Evolutionary conservation across 2,329 filamentous ascomycete genomes (phyloP).

Genomic region (Exophiala sp.): DNA sequence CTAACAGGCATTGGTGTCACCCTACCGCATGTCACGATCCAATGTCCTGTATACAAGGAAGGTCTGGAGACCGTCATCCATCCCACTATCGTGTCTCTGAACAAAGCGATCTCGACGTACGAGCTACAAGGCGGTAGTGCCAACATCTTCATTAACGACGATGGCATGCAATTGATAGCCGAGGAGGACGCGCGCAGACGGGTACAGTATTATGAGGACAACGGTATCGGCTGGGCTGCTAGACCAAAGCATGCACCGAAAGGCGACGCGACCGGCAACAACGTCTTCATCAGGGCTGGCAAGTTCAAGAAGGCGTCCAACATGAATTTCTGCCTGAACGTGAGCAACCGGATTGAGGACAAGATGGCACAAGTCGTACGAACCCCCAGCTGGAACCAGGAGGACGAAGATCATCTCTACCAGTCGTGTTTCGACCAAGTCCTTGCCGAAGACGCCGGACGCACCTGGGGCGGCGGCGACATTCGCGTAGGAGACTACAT

Average conservation of each 20-base stretch:
- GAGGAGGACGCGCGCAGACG: constrained; percentile 41
- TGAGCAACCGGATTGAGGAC: constrained; percentile 58
- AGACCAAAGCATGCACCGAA: constrained; percentile 49
- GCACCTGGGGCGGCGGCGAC: constrained; percentile 69
- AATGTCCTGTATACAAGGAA: constrained; percentile 86
- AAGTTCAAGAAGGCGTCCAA: constrained; percentile 71
- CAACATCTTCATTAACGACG: constrained; percentile 38
- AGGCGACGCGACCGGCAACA: constrained; percentile 14
- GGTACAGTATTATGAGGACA: constrained; percentile 46
- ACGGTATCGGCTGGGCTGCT: constrained; percentile 48
- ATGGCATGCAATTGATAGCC: constrained; percentile 37
- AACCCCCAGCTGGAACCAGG: constrained; percentile 30
- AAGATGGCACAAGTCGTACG: constrained; percentile 39
- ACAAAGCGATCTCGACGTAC: constrained; percentile 54
- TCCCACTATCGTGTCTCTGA: constrained; percentile 52
- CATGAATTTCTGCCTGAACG: constrained; percentile 64
- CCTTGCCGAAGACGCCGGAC: constrained; percentile 48
- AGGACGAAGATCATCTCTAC: constrained; percentile 44
- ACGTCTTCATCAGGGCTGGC: constrained; percentile 42
- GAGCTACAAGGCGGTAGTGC: constrained; percentile 45
- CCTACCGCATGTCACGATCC: constrained; percentile 59
- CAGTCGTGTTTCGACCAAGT: constrained; percentile 46
- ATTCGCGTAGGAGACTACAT: constrained; percentile 78
- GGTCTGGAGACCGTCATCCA: constrained; percentile 63
- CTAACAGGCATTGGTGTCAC: constrained; percentile 29